Base-by-base conservation (phyloP, 306 rosid genomes). In the Vicia sativa region DNA sequence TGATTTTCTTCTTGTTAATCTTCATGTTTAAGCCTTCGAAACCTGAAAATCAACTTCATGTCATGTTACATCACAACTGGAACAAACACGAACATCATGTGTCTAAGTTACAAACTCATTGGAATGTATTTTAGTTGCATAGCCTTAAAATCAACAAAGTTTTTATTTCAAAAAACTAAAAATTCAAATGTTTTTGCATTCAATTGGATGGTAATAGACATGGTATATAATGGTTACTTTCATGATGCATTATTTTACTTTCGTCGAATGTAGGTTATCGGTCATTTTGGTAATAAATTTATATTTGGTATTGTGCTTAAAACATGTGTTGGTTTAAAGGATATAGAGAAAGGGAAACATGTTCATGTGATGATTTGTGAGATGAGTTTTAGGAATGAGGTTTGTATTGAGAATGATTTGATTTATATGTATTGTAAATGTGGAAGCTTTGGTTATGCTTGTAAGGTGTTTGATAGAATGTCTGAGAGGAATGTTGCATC, bases 371-470 rank as follows among this genome's bases (percentile, higher is more conserved):
- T 84, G 80, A 78, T 71, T 26, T 65, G 49, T 73, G 83, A 78
- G 41, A 16, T 83, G 83, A 85, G 78, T 46, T 84, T 79, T 62
- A 74, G 35, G 9, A 72, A 74, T 16, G 75, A 79, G 62, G 74
- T 52, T 14, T 74, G 74, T 6, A 56, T 81, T 50, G 75, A 54
- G 15, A 86, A 88, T 84, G 83, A 80, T 37, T 67, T 86, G 66
- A 74, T 88, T 0, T 87, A 88, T 57, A 86, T 88, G 91, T 88
- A 83, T 11, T 35, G 77, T 11, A 88, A 88, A 74, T 88, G 89
- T 74, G 87, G 83, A 9, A 52, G 65, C 2, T 1, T 88, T 59
- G 43, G 55, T 52, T 65, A 71, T 74, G 89, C 86, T 13, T 70
- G 74, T 0, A 43, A 19, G 0, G 63, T 88, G 78, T 88, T 88